These are phyloP conservation scores for Beauveria sp. DNA, from an alignment of 2,329 filamentous ascomycete species.

Conservation along the genomic window DNA sequence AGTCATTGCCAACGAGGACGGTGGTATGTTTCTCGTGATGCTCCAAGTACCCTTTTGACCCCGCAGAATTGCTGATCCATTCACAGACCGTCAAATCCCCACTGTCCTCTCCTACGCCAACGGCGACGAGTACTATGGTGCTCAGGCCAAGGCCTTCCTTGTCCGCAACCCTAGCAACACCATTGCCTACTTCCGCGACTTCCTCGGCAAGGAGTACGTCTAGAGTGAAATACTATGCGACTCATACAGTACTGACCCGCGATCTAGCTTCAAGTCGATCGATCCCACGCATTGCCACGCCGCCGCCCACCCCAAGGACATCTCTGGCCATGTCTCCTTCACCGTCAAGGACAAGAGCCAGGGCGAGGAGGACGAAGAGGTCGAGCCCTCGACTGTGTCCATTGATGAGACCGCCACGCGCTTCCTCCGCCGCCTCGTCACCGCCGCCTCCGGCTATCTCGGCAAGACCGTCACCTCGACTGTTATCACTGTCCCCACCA, in stretches of 20 bases:
- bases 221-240: not conserved
- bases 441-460: slow-evolving; percentile 82
- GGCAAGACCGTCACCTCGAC: slow-evolving; percentile 92
- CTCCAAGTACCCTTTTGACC: too few relatives aligned
- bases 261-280: slow-evolving; percentile 75
- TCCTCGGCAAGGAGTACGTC: slow-evolving; percentile 81
- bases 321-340: slow-evolving; percentile 68
- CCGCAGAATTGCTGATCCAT: not conserved
- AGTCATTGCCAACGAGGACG: slow-evolving; percentile 98
- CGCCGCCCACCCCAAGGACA: slow-evolving; percentile 79
- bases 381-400: slow-evolving; percentile 53
- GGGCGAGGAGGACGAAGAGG: slow-evolving; percentile 40
- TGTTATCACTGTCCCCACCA: slow-evolving; percentile 87
- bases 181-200: slow-evolving; percentile 92
- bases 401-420: slow-evolving; percentile 78
- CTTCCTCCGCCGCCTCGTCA: slow-evolving; percentile 72
- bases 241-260: slow-evolving; percentile 4
- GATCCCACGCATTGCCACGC: slow-evolving; percentile 92
- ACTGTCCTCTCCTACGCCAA: slow-evolving; percentile 89
- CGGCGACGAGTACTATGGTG: slow-evolving; percentile 93
- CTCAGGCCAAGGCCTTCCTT: slow-evolving; percentile 89
- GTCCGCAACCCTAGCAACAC: slow-evolving; percentile 91
- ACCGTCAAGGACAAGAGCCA: slow-evolving; percentile 64
- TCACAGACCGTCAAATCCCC: slow-evolving; percentile 86
- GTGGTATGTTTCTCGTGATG: slow-evolving; percentile 52